phyloP scores from a whole-genome alignment of 2,329 filamentous ascomycete genomes.

The Laburnicola sp. region DNA sequence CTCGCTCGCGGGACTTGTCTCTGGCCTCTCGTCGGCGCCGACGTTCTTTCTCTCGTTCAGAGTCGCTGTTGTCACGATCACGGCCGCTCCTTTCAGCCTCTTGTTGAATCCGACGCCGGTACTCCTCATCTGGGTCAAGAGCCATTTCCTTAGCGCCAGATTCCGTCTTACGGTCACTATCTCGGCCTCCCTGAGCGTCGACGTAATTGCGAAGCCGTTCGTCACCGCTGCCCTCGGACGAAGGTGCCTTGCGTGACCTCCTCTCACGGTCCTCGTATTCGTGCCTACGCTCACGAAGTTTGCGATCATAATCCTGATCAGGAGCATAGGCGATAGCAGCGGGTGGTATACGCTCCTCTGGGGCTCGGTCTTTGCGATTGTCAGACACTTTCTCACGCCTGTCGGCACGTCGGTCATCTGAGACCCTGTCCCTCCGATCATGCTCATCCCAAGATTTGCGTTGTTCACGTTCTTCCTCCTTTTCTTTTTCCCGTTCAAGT shows the following conservation, averaged over 20 bases:
- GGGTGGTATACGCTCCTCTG: slow-evolving; percentile 21
- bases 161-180: slow-evolving; percentile 40
- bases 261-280: slow-evolving; percentile 38
- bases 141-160: slow-evolving; percentile 30
- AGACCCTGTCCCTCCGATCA: slow-evolving; percentile 31
- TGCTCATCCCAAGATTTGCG: slow-evolving; percentile 36
- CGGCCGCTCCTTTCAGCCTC: slow-evolving; percentile 47
- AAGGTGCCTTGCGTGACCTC: slow-evolving; percentile 29
- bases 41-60: slow-evolving; percentile 40
- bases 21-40: slow-evolving; percentile 41
- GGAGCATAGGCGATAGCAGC: slow-evolving; percentile 20
- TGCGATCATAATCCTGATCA: slow-evolving; percentile 30
- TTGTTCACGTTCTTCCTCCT: slow-evolving; percentile 45
- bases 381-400: slow-evolving; percentile 18
- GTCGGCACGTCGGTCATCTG: slow-evolving; percentile 26
- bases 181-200: slow-evolving; percentile 30
- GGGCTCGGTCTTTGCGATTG: slow-evolving; percentile 16
- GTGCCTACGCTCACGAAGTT: slow-evolving; percentile 37
- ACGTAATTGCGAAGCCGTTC: slow-evolving; percentile 44
- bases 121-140: slow-evolving; percentile 55
- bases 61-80: slow-evolving; percentile 35
- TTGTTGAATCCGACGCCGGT: slow-evolving; percentile 52
- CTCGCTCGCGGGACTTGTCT: slow-evolving; percentile 32
- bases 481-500: not conserved
- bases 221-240: slow-evolving; percentile 41